Evolutionary conservation across 2,329 filamentous ascomycete species (phyloP).

Genomic region (Aspergillus puulaauensis): DNA sequence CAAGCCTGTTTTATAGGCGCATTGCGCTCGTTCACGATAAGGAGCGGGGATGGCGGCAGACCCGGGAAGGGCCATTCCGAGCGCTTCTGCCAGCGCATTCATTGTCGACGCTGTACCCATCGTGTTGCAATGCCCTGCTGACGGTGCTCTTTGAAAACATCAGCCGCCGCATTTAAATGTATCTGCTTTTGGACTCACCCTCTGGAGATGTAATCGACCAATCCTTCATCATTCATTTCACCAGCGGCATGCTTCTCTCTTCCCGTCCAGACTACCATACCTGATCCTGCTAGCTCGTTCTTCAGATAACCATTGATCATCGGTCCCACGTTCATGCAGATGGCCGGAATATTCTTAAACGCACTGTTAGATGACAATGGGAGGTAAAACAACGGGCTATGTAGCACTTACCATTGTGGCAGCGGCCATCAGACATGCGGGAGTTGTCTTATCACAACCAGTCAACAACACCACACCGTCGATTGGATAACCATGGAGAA

Average conservation of each 20-base stretch:
- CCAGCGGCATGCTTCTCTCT: conserved; percentile 50
- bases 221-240: conserved; percentile 45
- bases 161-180: background rate
- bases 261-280: conserved; percentile 51
- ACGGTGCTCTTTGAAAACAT: conserved; percentile 40
- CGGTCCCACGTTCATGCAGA: conserved; percentile 54
- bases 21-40: conserved; percentile 50
- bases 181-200: conserved; percentile 31
- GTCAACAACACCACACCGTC: conserved; percentile 54
- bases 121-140: conserved; percentile 52
- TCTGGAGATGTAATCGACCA: conserved; percentile 48
- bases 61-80: conserved; percentile 54
- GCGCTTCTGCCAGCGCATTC: conserved; percentile 53
- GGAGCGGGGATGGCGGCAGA: conserved; percentile 53
- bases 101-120: conserved; percentile 57
- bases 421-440: conserved; percentile 53
- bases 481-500: conserved; percentile 50
- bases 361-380: background rate
- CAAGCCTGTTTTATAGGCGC: conserved; percentile 50
- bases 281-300: conserved; percentile 45
- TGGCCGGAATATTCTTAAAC: conserved; percentile 49
- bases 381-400: background rate
- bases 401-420: conserved; percentile 44
- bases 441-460: conserved; percentile 55
- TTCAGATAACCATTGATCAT: conserved; percentile 53